phyloP scores from a whole-genome alignment of 164 flowering plant genomes.

The Dillenia suffruticosa region DNA sequence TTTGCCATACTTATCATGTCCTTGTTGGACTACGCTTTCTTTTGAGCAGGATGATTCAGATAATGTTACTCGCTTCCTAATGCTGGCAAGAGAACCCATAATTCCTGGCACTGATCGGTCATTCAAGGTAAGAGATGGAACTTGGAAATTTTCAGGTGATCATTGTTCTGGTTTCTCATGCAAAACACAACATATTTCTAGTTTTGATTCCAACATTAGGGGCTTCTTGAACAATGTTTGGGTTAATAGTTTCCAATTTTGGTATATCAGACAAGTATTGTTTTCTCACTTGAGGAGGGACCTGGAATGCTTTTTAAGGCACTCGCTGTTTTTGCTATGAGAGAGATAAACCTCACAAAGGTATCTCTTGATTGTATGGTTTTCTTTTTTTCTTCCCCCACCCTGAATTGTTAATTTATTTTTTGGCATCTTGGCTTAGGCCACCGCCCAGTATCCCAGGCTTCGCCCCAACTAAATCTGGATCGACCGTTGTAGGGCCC shows the following conservation, averaged over 20 bases:
- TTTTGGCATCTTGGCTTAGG: no score
- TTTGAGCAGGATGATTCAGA: conserved; percentile 68
- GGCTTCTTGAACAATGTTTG: conserved; percentile 2
- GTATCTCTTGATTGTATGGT: conserved; percentile 21
- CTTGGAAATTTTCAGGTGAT: no score
- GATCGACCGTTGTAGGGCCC: no score
- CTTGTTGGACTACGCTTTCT: neutral
- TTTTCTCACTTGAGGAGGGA: conserved; percentile 89
- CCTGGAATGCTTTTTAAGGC: conserved; percentile 92
- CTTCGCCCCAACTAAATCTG: no score
- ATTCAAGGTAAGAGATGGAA: conserved; percentile 57
- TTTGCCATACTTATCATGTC: conserved; percentile 1
- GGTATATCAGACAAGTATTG: conserved; percentile 77
- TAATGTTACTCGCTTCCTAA: conserved; percentile 86
- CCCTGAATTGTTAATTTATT: neutral
- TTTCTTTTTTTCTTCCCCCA: neutral
- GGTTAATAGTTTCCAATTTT: conserved; percentile 2
- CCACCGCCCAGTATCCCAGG: no score
- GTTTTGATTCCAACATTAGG: neutral
- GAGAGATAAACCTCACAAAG: conserved; percentile 85
- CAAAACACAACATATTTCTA: neutral
- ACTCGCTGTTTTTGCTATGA: conserved; percentile 82
- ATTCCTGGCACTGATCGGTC: conserved; percentile 74
- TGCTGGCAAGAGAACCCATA: conserved; percentile 93
- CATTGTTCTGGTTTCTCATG: neutral